phyloP scores from a whole-genome alignment of 306 rosid species.

The Sechiopsis laciniata region DNA sequence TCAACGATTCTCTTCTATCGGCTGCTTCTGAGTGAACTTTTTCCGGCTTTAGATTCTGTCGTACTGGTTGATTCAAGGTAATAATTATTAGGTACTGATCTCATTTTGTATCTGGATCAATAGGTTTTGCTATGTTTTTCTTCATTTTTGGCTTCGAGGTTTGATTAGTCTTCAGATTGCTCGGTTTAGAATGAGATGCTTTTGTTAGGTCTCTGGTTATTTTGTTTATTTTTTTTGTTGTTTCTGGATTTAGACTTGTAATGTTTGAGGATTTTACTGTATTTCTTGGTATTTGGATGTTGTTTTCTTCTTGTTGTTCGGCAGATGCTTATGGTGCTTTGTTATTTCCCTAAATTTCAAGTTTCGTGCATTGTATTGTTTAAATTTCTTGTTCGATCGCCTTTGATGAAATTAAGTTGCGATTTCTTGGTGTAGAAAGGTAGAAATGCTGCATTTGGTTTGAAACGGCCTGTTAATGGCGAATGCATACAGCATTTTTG shows the following conservation, averaged over 20 bases:
- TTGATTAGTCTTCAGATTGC: slow-evolving; percentile 5
- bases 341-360: slow-evolving; percentile 6
- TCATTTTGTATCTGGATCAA: background rate
- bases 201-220: slow-evolving; percentile 3
- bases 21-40: slow-evolving; percentile 4
- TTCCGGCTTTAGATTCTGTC: slow-evolving; percentile 21
- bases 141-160: background rate
- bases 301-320: background rate
- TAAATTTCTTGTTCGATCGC: background rate
- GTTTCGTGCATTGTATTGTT: background rate
- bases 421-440: background rate
- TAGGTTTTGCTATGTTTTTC: background rate
- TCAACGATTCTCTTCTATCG: slow-evolving; percentile 15
- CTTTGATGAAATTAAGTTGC: background rate
- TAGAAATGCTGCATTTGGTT: background rate
- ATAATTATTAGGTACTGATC: slow-evolving; percentile 16
- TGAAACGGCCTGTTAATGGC: background rate
- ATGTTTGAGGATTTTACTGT: background rate
- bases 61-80: slow-evolving; percentile 2
- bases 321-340: background rate
- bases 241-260: background rate
- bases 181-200: background rate
- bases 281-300: background rate
- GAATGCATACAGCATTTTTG: background rate
- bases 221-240: background rate